Conservation (phyloP, 1,139 yeast genomes). For the Zygosaccharomyces sapae region DNA sequence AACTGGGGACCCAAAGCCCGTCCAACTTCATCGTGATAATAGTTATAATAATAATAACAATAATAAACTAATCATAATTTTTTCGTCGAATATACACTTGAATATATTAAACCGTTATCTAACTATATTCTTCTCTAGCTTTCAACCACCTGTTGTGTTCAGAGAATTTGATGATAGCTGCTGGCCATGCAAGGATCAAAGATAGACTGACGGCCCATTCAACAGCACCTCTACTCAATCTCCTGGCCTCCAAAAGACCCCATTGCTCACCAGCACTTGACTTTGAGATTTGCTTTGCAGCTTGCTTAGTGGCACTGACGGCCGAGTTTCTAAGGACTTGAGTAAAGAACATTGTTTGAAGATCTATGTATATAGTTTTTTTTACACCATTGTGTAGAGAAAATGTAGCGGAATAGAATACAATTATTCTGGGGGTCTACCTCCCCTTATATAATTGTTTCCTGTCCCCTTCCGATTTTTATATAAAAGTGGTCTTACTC, state of each 20-base stretch:
- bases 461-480: neutral
- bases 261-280: constrained; percentile 23
- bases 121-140: neutral
- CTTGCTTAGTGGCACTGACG: neutral
- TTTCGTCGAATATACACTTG: constrained; percentile 1
- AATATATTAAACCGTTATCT: neutral
- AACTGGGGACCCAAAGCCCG: constrained; percentile 96
- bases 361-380: neutral
- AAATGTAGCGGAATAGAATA: neutral
- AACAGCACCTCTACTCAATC: constrained; percentile 20
- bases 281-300: constrained; percentile 18
- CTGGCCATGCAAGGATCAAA: constrained; percentile 30
- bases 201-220: constrained; percentile 23
- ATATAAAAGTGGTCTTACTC: neutral
- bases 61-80: neutral
- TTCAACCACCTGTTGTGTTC: constrained; percentile 4
- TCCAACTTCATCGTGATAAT: constrained; percentile 32
- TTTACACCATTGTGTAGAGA: neutral
- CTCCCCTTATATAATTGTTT: neutral
- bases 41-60: neutral
- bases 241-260: constrained; percentile 24
- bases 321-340: constrained; percentile 22
- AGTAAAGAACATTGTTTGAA: constrained; percentile 11
- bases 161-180: constrained; percentile 13
- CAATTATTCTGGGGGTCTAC: neutral